Evolutionary conservation across 768 basidiomycete species (phyloP).

Genomic region (Tricholoma furcatifolium): DNA sequence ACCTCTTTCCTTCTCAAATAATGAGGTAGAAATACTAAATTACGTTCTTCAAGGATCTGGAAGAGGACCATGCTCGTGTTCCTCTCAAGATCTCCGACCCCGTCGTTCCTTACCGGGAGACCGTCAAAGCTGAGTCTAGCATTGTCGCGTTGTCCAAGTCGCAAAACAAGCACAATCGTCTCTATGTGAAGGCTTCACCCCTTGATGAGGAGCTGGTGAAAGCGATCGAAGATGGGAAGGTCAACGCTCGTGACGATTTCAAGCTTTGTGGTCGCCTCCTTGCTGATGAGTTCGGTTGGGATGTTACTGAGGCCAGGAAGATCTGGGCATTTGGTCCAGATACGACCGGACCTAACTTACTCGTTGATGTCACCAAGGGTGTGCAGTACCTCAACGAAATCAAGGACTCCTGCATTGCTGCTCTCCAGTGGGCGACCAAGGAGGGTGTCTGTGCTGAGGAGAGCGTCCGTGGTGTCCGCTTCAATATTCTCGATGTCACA

Average conservation of each 20-base stretch:
- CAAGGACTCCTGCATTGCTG: conserved; percentile 99
- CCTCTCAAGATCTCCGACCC: conserved; percentile 98
- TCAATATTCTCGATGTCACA: conserved; percentile 95
- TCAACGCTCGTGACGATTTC: conserved; percentile 95
- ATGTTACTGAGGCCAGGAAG: conserved; percentile 98
- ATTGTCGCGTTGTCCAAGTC: conserved; percentile 98
- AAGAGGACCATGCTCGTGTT: conserved; percentile 99
- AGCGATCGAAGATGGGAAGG: conserved; percentile 86
- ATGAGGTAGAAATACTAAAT: neutral
- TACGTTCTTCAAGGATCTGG: conserved; percentile 68
- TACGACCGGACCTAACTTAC: conserved; percentile 92
- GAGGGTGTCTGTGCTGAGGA: conserved; percentile 97
- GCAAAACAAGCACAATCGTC: conserved; percentile 99
- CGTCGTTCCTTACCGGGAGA: conserved; percentile 97
- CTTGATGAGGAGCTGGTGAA: conserved; percentile 91
- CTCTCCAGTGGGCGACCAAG: conserved; percentile 99
- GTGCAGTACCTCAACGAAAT: conserved; percentile 99
- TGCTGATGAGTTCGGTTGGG: conserved; percentile 97
- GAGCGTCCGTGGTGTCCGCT: conserved; percentile 97
- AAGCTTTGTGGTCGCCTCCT: conserved; percentile 93
- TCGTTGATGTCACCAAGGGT: conserved; percentile 99
- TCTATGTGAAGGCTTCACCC: conserved; percentile 91
- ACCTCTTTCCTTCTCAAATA: neutral
- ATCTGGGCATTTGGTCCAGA: conserved; percentile 99
- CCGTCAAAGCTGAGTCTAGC: conserved; percentile 92